Percentiles rank a stretch among this genome's conserved stretches.
phyloP scores from a whole-genome alignment of 148 eudicot genomes.

The Nepenthes mirabilis region DNA sequence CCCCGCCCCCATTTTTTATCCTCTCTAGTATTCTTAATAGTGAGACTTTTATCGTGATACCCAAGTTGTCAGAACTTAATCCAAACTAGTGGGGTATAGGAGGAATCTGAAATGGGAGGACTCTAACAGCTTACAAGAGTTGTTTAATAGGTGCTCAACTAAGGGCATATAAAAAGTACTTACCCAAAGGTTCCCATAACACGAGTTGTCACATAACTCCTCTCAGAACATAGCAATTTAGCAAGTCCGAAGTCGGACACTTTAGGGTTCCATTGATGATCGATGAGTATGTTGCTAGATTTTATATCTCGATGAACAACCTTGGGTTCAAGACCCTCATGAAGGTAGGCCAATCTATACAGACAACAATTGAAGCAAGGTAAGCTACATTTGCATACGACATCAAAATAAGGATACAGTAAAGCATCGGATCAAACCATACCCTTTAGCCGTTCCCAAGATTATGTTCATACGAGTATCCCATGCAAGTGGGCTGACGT shows the following conservation, averaged over 20 bases:
- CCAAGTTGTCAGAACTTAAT: no score
- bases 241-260: constrained; percentile 93
- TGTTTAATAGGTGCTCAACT: background rate
- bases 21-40: no score
- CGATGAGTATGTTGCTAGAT: constrained; percentile 77
- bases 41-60: no score
- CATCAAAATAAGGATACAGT: constrained; percentile 6
- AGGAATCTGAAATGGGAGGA: no score
- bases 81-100: no score
- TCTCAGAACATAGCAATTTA: constrained; percentile 71
- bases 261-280: constrained; percentile 67
- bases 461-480: constrained; percentile 70
- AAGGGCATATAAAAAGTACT: constrained; percentile 9
- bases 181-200: constrained; percentile 97
- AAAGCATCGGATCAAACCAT: constrained; percentile 2
- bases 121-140: background rate
- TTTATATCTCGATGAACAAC: constrained; percentile 89
- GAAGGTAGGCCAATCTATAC: constrained; percentile 80
- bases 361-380: background rate
- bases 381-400: background rate
- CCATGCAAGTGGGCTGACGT: constrained; percentile 89
- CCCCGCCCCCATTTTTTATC: no score
- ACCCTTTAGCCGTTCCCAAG: constrained; percentile 89
- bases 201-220: constrained; percentile 74
- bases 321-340: constrained; percentile 93